Evolutionary conservation across 768 basidiomycete genomes (phyloP), one percentile per base, ranked within the genome.

Genomic region (Psilocybe sp.): DNA sequence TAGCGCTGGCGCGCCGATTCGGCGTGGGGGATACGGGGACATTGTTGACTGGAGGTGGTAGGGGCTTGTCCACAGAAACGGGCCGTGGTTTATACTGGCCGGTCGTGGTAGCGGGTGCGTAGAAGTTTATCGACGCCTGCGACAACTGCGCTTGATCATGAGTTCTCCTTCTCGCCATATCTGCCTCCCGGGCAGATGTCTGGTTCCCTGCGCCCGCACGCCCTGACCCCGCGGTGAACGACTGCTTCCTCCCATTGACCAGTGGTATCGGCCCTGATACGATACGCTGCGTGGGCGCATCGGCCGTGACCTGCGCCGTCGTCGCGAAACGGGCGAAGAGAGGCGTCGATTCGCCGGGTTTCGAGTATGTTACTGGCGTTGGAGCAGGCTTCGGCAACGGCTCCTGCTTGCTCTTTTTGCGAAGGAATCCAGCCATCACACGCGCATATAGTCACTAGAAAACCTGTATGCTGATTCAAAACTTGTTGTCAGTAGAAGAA

Each of bases 371-470:
- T 16, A 46, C 46, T 40, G 53, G 54, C 37, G 54, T 57, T 10
- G 44, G 45, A 23, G 49, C 37, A 55, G 63, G 46, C 40, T 45
- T 40, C 45, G 63, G 34, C 53, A 51, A n/a, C 40, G 51, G 49
- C 34, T 67, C 67, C 46, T 63, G 64, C 47, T 71, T 78, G 10
- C 58, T 52, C 60, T 78, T 79, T 69, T 69, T 80, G 69, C 77
- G 80, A 64, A 81, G 69, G 68, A 82, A 80, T 62, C 73, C 73
- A 57, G 77, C 74, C 80, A 82, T 81, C 64, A 67, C 63, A 23
- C 8, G 33, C 31, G 37, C 46, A 55, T 51, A 51, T 44, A 49
- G 16, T 44, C 49, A 50, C 34, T 44, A 41, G 23, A 28, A 28
- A 28, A 28, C 23, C 23, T 28, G 23, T 7, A 28, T 3, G 23